Evolutionary conservation across 345 rosid genomes (phyloP).

Genomic region (Linum usitatissimum): DNA sequence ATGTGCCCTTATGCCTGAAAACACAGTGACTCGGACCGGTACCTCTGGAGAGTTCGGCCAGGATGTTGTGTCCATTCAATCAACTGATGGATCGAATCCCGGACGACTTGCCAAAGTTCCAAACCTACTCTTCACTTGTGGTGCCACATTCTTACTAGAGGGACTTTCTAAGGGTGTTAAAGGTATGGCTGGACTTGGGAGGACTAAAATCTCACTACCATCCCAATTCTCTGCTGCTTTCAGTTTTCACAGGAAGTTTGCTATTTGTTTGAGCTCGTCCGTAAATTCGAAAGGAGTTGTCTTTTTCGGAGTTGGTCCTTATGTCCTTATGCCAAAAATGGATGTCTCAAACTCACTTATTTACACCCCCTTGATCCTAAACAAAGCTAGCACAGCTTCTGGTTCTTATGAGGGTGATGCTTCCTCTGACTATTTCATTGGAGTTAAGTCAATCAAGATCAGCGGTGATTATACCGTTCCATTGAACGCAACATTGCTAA

Average conservation of each 20-base stretch:
- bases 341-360: slow-evolving; percentile 32
- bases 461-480: slow-evolving; percentile 18
- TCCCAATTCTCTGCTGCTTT: slow-evolving; percentile 44
- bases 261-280: slow-evolving; percentile 39
- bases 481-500: slow-evolving; percentile 32
- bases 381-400: slow-evolving; percentile 47
- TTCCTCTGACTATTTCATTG: slow-evolving; percentile 58
- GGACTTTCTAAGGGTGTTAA: slow-evolving; percentile 39
- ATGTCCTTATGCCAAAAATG: slow-evolving; percentile 41
- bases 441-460: slow-evolving; percentile 37
- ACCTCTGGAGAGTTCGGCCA: slow-evolving; percentile 42
- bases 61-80: slow-evolving; percentile 47
- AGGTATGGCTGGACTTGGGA: slow-evolving; percentile 60
- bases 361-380: slow-evolving; percentile 46
- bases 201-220: slow-evolving; percentile 37
- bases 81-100: slow-evolving; percentile 56
- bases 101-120: slow-evolving; percentile 33
- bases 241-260: slow-evolving; percentile 48
- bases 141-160: slow-evolving; percentile 25
- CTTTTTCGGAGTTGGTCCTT: slow-evolving; percentile 50
- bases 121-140: slow-evolving; percentile 35
- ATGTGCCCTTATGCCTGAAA: slow-evolving; percentile 36
- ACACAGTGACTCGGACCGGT: slow-evolving; percentile 30
- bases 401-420: slow-evolving; percentile 31
- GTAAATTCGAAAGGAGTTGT: slow-evolving; percentile 30